Evolutionary conservation across 2,329 filamentous ascomycete genomes (phyloP), one percentile per base, ranked within the genome.

Genomic region (Claviceps citrina): DNA sequence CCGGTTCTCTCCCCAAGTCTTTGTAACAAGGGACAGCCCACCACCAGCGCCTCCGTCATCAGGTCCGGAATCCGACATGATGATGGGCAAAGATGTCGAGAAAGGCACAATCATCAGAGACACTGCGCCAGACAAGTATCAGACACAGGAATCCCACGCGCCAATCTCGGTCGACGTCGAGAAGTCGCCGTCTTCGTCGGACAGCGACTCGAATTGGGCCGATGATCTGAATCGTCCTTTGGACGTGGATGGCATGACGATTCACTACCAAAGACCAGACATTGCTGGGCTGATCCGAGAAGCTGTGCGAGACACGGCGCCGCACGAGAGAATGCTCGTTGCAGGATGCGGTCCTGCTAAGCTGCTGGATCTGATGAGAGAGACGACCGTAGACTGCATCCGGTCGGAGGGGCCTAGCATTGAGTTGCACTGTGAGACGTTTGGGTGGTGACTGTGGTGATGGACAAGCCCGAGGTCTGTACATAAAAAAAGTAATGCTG

Each of bases 351-450:
- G 67, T 1, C 66, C 68, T 1, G 54, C 54, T 3, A 50, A 52
- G 5, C 49, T 71, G 37, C 66, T 66, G 58, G 51, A 53, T 18
- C 46, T 55, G 19, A 59, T 68, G 27, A 61, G 66, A 20, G 59
- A 64, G 38, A 59, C 61, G 2, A 54, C 61, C 0, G 62, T 63
- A 1, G 48, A 48, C 10, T 57, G 53, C 40, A 67, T 70, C 35
- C 55, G 51, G 18, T 38, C 51, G 0, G 54, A 58, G 7, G 65
- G 66, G 1, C 63, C 66, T 2, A 59, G 60, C 20, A 52, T 71
- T 3, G 66, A 67, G 46, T 51, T 70, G 12, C 66, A 70, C 52
- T 64, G 62, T 39, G 67, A 70, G 51, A 54, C 63, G 32, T 68
- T 68, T 50, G 63, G 58, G 5, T 66, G 63, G 62, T 65, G 45